Evolutionary conservation across 805 yeast genomes (phyloP), one percentile per base, ranked within the genome.

Genomic region (Ogataea sp.): DNA sequence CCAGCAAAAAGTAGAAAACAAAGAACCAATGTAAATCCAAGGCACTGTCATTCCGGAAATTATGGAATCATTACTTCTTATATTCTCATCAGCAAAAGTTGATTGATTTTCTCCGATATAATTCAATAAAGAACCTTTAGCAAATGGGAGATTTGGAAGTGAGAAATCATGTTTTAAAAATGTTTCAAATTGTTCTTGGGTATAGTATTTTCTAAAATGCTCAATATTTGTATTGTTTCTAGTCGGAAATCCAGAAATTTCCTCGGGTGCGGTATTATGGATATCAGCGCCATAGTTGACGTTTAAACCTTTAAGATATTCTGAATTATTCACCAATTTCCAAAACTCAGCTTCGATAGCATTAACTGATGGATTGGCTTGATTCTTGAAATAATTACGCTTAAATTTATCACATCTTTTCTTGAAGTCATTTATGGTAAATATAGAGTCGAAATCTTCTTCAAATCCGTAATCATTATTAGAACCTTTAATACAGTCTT

Each of bases 21-120:
- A 68, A 38, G 94, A 85, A 0, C 97, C 97, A 14, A 89, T 77
- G 52, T 89, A 89, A 3, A 88, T 71, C 97, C 97, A 89, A 0
- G 97, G 97, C 16, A 84, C 73, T 0, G 97, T 88, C 87, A 89
- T 89, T 1, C 97, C 97, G 0, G 95, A 81, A 2, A 90, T 83
- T 9, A 30, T 17, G 8, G n/a, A 20, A 6, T 30, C 21, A 6
- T 30, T 17, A 23, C 10, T 23, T 23, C 26, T n/a, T n/a, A n/a
- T n/a, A n/a, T n/a, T n/a, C n/a, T n/a, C 26, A 25, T 75, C 71
- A 16, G 76, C 72, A 14, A 48, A n/a, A n/a, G n/a, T n/a, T n/a
- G n/a, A 39, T 28, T 39, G 42, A 20, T 53, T 53, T 41, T 75
- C 73, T 35, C 45, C 47, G 41, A 83, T 69, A 49, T 75, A 75